Evolutionary conservation across 169 alveolate genomes (phyloP), one percentile per base, ranked within the genome.

Genomic region (Plasmodium knowlesi): DNA sequence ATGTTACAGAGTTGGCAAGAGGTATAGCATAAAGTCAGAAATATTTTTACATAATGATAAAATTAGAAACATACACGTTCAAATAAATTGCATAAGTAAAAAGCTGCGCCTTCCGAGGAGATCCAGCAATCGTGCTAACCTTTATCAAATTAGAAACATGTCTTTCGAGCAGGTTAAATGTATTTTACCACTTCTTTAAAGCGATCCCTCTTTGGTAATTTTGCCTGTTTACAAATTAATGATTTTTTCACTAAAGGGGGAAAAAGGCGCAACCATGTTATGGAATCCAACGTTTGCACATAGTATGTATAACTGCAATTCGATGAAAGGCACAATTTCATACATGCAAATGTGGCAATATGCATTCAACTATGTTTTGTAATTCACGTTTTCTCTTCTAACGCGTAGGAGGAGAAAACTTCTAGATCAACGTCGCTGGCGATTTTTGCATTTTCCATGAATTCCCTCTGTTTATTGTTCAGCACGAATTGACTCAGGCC

Each of bases 401-500:
- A 89, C 94, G 83, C 94, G 82, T 89, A 32, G 34, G 90, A 79
- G 25, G 90, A 80, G 83, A 89, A 89, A 19, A 70, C 73, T 80
- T 89, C 83, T 28, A 89, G 39, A 32, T 89, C 57, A 37, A 79
- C 83, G 16, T 78, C 25, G 57, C 72, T 53, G 70, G 53, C 71
- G 19, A 89, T 89, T 61, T 78, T 46, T 46, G 16, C 73, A n/a
- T 72, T 89, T 61, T 89, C 94, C 73, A 89, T 79, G 28, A 79
- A 46, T 30, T 89, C 94, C 70, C 78, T 89, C 83, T 89, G 94
- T 25, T 89, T 89, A 16, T 61, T 89, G 71, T 79, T 89, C 54
- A 89, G 82, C 50, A 89, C 89, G 72, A 89, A 89, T 70, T 89
- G 94, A n/a, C 74, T 80, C 73, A 89, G 82, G 25, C 94, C 94